Percentiles rank a stretch among this genome's conserved stretches.
Conservation (phyloP, 345 rosid species). For the Lenwebbia sp. region DNA sequence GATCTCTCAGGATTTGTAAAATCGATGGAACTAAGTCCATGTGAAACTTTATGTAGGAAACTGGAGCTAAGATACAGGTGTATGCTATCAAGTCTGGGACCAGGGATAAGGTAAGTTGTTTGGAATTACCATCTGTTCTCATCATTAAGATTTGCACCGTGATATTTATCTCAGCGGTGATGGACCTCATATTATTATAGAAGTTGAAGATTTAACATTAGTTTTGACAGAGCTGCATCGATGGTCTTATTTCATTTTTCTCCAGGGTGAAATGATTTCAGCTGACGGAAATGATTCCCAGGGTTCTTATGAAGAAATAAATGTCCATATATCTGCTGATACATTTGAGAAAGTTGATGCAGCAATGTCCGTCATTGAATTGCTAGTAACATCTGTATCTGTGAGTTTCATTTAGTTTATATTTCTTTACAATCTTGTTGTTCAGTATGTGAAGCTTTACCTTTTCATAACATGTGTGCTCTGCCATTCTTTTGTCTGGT, state of each 20-base stretch:
- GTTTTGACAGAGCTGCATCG: neutral
- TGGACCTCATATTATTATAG: neutral
- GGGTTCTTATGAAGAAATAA: conserved; percentile 47
- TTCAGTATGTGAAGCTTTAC: neutral
- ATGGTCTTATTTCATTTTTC: neutral
- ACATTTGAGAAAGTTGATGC: conserved; percentile 84
- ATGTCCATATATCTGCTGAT: conserved; percentile 65
- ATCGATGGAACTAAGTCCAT: neutral
- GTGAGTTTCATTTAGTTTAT: conserved; percentile 39
- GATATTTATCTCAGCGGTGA: neutral
- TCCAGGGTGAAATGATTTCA: conserved; percentile 68
- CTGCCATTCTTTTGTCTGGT: neutral
- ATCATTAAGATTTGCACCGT: neutral
- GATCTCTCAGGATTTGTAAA: neutral
- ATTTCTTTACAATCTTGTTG: neutral
- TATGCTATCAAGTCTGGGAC: conserved; percentile 43
- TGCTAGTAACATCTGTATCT: conserved; percentile 63
- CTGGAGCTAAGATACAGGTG: conserved; percentile 66
- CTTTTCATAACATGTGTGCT: neutral
- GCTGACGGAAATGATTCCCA: conserved; percentile 39
- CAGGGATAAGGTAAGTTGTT: conserved; percentile 52
- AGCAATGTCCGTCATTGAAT: conserved; percentile 70
- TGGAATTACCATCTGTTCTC: neutral
- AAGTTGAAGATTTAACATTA: neutral
- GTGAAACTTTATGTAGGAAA: conserved; percentile 38